phyloP scores from a whole-genome alignment of 441 rosid genomes.

The Flueggea neowawraea region DNA sequence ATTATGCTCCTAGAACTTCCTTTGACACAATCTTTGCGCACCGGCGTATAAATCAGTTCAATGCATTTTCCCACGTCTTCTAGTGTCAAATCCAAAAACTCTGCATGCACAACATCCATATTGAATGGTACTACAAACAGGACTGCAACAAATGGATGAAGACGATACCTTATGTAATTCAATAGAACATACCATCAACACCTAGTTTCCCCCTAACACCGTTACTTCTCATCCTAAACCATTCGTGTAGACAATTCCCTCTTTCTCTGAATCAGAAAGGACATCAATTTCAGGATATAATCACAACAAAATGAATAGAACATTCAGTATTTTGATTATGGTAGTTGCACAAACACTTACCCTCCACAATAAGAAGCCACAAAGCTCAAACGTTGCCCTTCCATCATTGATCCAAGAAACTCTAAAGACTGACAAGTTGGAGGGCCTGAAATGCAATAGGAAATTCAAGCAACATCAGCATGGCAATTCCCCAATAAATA shows the following conservation, averaged over 20 bases:
- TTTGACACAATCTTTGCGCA: conserved; percentile 78
- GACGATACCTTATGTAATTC: conserved; percentile 3
- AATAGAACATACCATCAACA: conserved; percentile 56
- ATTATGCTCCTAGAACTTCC: conserved; percentile 68
- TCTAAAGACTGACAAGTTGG: conserved; percentile 89
- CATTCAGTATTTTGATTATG: conserved; percentile 8
- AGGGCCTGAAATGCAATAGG: conserved; percentile 48
- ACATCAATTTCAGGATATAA: conserved; percentile 9
- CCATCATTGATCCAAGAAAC: conserved; percentile 91
- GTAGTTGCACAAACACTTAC: conserved; percentile 37
- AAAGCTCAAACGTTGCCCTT: conserved; percentile 95
- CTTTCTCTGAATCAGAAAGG: conserved; percentile 57
- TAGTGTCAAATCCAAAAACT: conserved; percentile 78
- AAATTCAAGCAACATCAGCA: conserved; percentile 5
- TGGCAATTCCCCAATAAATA: neutral
- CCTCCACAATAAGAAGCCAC: conserved; percentile 91
- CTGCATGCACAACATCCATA: conserved; percentile 36
- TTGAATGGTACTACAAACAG: neutral
- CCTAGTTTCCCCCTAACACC: conserved; percentile 65
- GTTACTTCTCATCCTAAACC: conserved; percentile 77
- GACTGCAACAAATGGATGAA: neutral
- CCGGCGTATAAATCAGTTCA: conserved; percentile 83
- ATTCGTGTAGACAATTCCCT: conserved; percentile 77
- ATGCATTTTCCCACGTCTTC: conserved; percentile 80
- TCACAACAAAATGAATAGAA: conserved; percentile 15